Conservation (phyloP, 768 basidiomycete species). For the Tricholoma sp. region DNA sequence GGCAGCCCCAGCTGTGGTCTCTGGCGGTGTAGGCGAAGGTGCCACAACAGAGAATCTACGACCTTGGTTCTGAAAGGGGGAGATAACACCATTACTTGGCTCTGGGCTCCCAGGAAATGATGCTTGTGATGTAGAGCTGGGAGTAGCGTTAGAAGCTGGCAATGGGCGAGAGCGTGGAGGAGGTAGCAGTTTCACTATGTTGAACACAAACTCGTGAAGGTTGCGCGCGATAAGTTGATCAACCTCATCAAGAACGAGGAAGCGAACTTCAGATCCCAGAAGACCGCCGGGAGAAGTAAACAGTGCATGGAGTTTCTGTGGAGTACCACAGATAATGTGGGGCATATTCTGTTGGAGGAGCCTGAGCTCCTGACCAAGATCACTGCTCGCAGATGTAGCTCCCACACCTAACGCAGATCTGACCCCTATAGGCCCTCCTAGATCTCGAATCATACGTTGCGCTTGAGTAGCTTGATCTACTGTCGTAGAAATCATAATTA, state of each 20-base stretch:
- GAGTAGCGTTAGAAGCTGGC: conserved; percentile 20
- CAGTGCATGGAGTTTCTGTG: conserved; percentile 91
- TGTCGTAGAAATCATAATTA: conserved; percentile 94
- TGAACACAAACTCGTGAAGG: conserved; percentile 91
- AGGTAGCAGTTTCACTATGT: conserved; percentile 90
- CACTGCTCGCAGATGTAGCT: conserved; percentile 54
- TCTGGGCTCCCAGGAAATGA: conserved; percentile 47
- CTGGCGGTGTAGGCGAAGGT: conserved; percentile 41
- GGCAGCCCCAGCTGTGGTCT: conserved; percentile 25
- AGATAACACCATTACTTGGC: conserved; percentile 28
- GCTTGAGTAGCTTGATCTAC: conserved; percentile 99
- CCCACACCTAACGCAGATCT: conserved; percentile 88
- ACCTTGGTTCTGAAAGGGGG: conserved; percentile 34
- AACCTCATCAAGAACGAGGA: conserved; percentile 95
- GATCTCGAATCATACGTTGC: conserved; percentile 89
- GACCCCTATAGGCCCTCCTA: conserved; percentile 91
- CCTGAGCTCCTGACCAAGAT: conserved; percentile 73
- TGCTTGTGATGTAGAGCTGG: conserved; percentile 29
- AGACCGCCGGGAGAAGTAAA: conserved; percentile 80
- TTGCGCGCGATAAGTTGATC: conserved; percentile 98
- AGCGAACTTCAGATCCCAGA: conserved; percentile 78
- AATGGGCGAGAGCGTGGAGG: conserved; percentile 71
- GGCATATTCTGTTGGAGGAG: conserved; percentile 88
- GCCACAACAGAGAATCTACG: conserved; percentile 60
- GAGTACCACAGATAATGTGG: conserved; percentile 95